phyloP scores from a whole-genome alignment of 306 rosid genomes.

The Fagus sylvatica region DNA sequence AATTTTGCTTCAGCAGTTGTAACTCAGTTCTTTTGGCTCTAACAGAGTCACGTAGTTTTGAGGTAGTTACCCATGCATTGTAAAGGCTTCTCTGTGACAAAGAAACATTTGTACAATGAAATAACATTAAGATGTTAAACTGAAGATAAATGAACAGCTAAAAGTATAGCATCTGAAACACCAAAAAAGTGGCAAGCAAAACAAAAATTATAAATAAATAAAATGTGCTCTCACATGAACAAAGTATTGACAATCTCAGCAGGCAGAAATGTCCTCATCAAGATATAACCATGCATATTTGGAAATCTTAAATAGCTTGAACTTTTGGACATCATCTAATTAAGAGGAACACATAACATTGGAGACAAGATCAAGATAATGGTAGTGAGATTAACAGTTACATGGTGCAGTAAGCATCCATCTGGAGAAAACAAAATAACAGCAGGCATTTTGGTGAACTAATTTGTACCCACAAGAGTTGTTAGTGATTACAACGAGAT shows the following conservation, averaged over 20 bases:
- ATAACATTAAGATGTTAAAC: slow-evolving; percentile 11
- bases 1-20: slow-evolving; percentile 57
- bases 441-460: not conserved
- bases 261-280: not conserved
- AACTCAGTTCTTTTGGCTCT: slow-evolving; percentile 72
- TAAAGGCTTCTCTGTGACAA: slow-evolving; percentile 69
- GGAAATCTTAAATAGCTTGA: not conserved
- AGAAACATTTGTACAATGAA: slow-evolving; percentile 25
- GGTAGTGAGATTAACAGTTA: too few species aligned
- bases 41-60: slow-evolving; percentile 76
- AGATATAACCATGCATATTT: not conserved
- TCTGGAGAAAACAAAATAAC: not conserved
- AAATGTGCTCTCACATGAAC: not conserved
- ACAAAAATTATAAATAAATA: not conserved
- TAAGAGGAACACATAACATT: too few species aligned
- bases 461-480: not conserved
- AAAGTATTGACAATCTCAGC: not conserved
- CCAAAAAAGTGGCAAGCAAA: not conserved
- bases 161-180: not conserved
- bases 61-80: slow-evolving; percentile 71
- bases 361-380: too few species aligned
- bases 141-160: not conserved
- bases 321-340: not conserved
- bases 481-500: not conserved
- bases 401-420: not conserved